Evolutionary conservation across 768 basidiomycete genomes (phyloP).

Genomic region (Trametes cingulata): DNA sequence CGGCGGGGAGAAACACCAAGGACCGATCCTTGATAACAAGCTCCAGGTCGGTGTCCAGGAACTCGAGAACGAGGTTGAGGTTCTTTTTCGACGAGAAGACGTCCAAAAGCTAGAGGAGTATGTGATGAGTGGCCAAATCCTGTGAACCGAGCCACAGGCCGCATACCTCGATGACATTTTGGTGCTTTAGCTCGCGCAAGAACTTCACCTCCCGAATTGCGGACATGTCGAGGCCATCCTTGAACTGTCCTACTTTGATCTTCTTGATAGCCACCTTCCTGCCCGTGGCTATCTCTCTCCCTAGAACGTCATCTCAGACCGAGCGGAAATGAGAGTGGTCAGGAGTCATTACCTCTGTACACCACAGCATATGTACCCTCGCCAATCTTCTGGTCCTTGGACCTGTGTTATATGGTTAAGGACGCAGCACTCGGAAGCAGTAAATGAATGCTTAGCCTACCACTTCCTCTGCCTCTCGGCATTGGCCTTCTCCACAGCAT

Average conservation of each 20-base stretch:
- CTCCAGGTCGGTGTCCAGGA: constrained; percentile 94
- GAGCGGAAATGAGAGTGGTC: constrained; percentile 11
- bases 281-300: constrained; percentile 70
- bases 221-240: constrained; percentile 98
- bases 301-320: constrained; percentile 38
- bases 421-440: background rate
- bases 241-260: constrained; percentile 94
- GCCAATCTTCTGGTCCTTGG: constrained; percentile 79
- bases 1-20: constrained; percentile 90
- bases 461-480: constrained; percentile 69
- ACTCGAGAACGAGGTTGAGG: constrained; percentile 96
- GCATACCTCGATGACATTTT: constrained; percentile 89
- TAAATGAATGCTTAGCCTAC: constrained; percentile 35
- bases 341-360: constrained; percentile 67
- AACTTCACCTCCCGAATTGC: constrained; percentile 98
- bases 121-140: background rate
- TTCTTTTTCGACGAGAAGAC: constrained; percentile 97
- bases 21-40: constrained; percentile 93
- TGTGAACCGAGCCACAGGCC: background rate
- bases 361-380: constrained; percentile 97
- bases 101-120: constrained; percentile 71
- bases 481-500: constrained; percentile 81
- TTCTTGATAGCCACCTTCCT: constrained; percentile 97
- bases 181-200: constrained; percentile 89
- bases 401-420: constrained; percentile 44